These are phyloP conservation scores for Begonia fuchsioides DNA, from an alignment of 306 rosid species.

Conservation along the genomic window DNA sequence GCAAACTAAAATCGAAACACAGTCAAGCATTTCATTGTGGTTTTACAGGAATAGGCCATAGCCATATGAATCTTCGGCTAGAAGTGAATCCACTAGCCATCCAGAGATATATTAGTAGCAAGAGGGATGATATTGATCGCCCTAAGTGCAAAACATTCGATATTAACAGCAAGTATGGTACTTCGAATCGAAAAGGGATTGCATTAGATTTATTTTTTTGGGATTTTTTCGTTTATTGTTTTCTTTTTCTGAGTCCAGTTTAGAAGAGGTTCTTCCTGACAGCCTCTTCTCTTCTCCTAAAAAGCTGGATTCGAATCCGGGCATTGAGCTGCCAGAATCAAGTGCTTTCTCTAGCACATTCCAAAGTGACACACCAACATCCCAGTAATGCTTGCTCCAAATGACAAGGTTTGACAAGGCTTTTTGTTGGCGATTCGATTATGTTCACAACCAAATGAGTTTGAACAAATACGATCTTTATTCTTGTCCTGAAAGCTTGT, in stretches of 20 bases:
- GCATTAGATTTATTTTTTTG: neutral
- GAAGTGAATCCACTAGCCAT: conserved; percentile 22
- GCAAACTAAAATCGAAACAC: conserved; percentile 2
- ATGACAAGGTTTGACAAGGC: conserved; percentile 27
- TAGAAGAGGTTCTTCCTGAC: conserved; percentile 75
- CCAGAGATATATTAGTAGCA: conserved; percentile 16
- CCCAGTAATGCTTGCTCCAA: conserved; percentile 9
- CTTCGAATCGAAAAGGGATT: neutral
- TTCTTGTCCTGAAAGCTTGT: no score
- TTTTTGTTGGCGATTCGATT: no score
- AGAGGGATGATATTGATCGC: conserved; percentile 14
- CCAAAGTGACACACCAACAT: conserved; percentile 12
- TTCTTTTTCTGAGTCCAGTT: conserved; percentile 20
- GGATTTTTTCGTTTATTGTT: neutral
- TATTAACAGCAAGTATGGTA: conserved; percentile 33
- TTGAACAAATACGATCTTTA: no score
- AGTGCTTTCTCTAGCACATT: conserved; percentile 15
- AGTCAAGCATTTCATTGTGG: neutral
- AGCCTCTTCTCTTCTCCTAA: conserved; percentile 72
- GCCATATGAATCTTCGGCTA: neutral
- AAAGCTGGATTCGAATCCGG: conserved; percentile 29
- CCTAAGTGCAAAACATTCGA: conserved; percentile 17
- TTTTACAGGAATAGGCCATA: no score
- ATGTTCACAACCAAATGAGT: no score
- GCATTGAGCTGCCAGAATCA: conserved; percentile 23